Percentiles rank a stretch among this genome's conserved stretches.
Evolutionary conservation across 1,284 basidiomycete species (phyloP).

Genomic region (Volvariella volvacea): DNA sequence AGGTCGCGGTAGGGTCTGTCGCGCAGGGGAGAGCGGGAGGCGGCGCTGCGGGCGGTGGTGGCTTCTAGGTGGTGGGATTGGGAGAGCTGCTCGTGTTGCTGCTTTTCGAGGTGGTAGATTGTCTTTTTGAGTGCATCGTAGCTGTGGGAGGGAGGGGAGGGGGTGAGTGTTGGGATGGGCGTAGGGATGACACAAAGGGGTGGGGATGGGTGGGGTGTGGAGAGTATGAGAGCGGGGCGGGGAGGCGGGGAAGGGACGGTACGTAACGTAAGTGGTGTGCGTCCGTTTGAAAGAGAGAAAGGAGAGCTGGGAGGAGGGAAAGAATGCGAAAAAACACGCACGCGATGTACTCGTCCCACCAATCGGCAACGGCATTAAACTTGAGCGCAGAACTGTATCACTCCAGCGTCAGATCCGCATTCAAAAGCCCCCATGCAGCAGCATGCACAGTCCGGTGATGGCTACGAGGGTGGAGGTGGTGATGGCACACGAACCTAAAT

Average conservation of each 20-base stretch:
- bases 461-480: too few relatives aligned
- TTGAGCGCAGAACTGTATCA: conserved; percentile 65
- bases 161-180: too few relatives aligned
- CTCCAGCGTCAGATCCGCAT: too few relatives aligned
- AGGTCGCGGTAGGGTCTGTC: conserved; percentile 41
- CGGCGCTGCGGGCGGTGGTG: background rate
- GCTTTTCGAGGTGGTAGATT: conserved; percentile 79
- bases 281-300: background rate
- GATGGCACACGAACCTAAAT: too few relatives aligned
- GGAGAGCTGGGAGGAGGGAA: background rate
- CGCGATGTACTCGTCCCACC: conserved; percentile 92
- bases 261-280: too few relatives aligned
- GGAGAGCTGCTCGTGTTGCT: conserved; percentile 36
- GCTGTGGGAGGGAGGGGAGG: too few relatives aligned
- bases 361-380: conserved; percentile 91
- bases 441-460: too few relatives aligned
- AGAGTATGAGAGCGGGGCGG: background rate
- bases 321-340: conserved; percentile 29
- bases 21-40: background rate
- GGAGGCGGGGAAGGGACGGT: background rate
- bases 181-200: too few relatives aligned
- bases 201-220: too few relatives aligned
- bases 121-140: conserved; percentile 86
- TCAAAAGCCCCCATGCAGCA: too few relatives aligned
- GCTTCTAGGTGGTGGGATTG: conserved; percentile 9